Evolutionary conservation across 2,329 filamentous ascomycete species (phyloP), one percentile per base, ranked within the genome.

Genomic region (Cyanodermella asteris): DNA sequence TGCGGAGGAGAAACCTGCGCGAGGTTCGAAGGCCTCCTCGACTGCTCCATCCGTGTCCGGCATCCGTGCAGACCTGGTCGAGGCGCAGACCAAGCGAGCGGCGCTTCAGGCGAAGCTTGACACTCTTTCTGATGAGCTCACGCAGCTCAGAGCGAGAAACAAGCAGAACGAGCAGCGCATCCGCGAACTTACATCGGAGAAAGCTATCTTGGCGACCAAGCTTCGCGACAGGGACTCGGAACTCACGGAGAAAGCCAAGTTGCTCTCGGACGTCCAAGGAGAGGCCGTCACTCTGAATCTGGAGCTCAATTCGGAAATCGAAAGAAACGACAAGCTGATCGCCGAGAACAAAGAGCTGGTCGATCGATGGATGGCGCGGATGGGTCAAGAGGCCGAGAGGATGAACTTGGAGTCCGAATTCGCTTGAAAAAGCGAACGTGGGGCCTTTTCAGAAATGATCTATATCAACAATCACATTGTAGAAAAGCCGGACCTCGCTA

Each of bases 311-410:
- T 66, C 93, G 56, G 71, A 73, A 3, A 81, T 90, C 45, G 65
- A 82, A 44, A 67, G 69, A 41, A 59, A 64, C 15, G 68, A 72
- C 42, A 71, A 68, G 46, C 54, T 91, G 33, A 65, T 70, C 42
- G 61, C 59, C 30, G 87, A 94, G 45, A 94, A 94, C 43, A 71
- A 77, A 42, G 76, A 91, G 36, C 58, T 97, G 28, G 70, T 93
- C 26, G 73, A 81, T 44, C 62, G 87, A 27, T 94, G 82, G 80
- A 82, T 94, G 74, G 69, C 67, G 42, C 61, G 73, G 34, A 87
- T 87, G 64, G 73, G 71, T 4, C 64, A 72, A 42, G 82, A 93
- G 52, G 84, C 77, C 7, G 76, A 87, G 28, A 71, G 66, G 33
- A 82, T 91, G 72, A 94, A 94, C 40, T 45, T 60, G 25, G 49